These are phyloP conservation scores for Pelargonium myrrhifolium DNA, from an alignment of 441 rosid species.

Conservation along the genomic window DNA sequence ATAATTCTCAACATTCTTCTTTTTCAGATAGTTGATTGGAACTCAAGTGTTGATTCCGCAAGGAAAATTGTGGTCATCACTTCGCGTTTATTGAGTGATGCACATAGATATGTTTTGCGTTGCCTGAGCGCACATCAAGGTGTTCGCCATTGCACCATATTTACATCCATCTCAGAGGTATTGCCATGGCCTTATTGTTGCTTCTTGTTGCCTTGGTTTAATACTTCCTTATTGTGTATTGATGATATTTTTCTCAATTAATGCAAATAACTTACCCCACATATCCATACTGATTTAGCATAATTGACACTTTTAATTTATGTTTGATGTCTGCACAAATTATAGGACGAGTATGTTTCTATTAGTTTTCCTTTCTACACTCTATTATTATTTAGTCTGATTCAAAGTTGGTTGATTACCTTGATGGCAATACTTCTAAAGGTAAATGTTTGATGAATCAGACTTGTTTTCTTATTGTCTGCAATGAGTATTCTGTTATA, in stretches of 20 bases:
- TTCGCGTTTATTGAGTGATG: conserved; percentile 75
- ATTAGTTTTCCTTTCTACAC: neutral
- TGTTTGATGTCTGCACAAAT: neutral
- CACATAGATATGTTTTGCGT: conserved; percentile 82
- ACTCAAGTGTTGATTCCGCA: conserved; percentile 36
- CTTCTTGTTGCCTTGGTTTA: conserved; percentile 13
- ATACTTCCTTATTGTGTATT: conserved; percentile 5
- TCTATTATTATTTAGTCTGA: neutral
- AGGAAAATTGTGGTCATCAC: conserved; percentile 60
- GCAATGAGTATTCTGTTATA: too few species aligned
- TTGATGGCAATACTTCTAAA: neutral
- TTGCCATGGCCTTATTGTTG: conserved; percentile 13
- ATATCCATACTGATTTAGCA: neutral
- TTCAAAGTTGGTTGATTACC: neutral
- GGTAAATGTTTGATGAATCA: neutral
- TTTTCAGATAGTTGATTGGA: conserved; percentile 66
- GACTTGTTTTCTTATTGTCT: neutral
- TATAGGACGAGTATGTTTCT: neutral
- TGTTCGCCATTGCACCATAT: conserved; percentile 46
- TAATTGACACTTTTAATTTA: neutral
- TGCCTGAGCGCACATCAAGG: conserved; percentile 56
- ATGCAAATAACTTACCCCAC: conserved; percentile 4
- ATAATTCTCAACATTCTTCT: conserved; percentile 19
- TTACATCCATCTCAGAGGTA: conserved; percentile 90
- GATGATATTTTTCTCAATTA: neutral